Base-by-base conservation (phyloP, 2,329 filamentous ascomycete genomes). In the Neodidymelliopsis sp. region DNA sequence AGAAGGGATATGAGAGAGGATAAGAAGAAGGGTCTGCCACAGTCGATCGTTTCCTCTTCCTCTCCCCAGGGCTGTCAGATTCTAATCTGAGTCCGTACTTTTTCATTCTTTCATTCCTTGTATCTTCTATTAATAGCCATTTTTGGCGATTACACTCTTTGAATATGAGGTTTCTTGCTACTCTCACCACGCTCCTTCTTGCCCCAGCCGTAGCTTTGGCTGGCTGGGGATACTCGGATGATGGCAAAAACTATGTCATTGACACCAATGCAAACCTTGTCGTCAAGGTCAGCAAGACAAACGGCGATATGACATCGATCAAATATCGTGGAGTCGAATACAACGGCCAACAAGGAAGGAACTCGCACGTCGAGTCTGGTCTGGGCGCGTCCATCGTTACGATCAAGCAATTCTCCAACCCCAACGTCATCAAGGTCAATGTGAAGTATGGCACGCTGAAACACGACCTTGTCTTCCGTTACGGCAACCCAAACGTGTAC, bases 251-350 rank as follows among this genome's bases (percentile, higher is more conserved):
- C 49, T 75, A 74, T 51, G 67, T 73, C n/a, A 72, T 75, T 27
- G 74, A 64, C 24, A 64, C 59, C 6, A 56, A 57, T 15, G 59
- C 61, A 6, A 63, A 63, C 6, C 57, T 67, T 3, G 45, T 67
- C 15, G 62, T 67, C 31, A 61, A 60, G 9, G 62, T 66, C 44
- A 63, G 59, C 56, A 63, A 78, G 52, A 75, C 74, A 13, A 84
- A 75, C 65, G 85, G 83, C 52, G 84, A 86, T 58, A 82, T 86
- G 68, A 84, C 78, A 23, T 86, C 83, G 1, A 82, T 86, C 65
- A 79, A 78, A 46, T 86, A 78, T 64, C 78, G 80, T 19, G 81
- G 81, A 44, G 74, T 75, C 22, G 81, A 86, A 63, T 81, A 83
- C 60, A 59, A 67, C 8, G 68, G 72, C 38, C 76, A 76, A 30